Base-by-base conservation (phyloP, 2,329 filamentous ascomycete genomes). In the Diaporthe ampelina region DNA sequence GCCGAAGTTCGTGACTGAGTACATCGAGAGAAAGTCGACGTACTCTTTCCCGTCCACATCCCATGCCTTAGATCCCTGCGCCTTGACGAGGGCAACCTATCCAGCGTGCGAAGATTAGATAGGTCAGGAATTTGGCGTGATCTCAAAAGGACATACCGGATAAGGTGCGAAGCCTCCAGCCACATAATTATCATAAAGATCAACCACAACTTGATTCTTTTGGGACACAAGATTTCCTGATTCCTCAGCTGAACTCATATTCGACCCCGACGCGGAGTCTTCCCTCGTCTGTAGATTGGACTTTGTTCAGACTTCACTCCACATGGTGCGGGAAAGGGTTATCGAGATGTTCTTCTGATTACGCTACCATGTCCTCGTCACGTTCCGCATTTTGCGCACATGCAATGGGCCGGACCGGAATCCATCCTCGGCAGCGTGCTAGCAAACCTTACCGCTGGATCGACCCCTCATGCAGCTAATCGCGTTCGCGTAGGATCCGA, bases 1-100 rank as follows among this genome's bases (percentile, higher is more conserved):
- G 32, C 73, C 73, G n/a, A 74, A 73, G 37, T 74, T 74, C 21
- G 73, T 74, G 29, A 73, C 72, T 40, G 68, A 69, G 2, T 73
- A 65, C 58, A 73, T 71, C n/a, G 59, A 68, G 35, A 71, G 72
- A 50, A 74, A 74, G 21, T 74, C 73, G 26, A 74, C 57, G 70
- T 74, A 74, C 61, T 58, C 70, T 24, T 73, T 74, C 43, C 73
- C 73, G 26, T 65, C 50, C 50, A 73, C 35, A 26, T 74, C 73
- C 73, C 73, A 74, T 40, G 65, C 70, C 26, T 74, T 71, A 45
- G 50, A 74, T 15, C 70, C 73, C 40, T 57, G 67, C 26, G 73
- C 73, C n/a, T 61, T 65, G 37, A 65, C 56, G 26, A 74, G 45
- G 37, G 73, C 72, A 10, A 73, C 48, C 63, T 67, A 29, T 24